phyloP scores from a whole-genome alignment of 2,329 filamentous ascomycete genomes.

The Colletotrichum tofieldiae region DNA sequence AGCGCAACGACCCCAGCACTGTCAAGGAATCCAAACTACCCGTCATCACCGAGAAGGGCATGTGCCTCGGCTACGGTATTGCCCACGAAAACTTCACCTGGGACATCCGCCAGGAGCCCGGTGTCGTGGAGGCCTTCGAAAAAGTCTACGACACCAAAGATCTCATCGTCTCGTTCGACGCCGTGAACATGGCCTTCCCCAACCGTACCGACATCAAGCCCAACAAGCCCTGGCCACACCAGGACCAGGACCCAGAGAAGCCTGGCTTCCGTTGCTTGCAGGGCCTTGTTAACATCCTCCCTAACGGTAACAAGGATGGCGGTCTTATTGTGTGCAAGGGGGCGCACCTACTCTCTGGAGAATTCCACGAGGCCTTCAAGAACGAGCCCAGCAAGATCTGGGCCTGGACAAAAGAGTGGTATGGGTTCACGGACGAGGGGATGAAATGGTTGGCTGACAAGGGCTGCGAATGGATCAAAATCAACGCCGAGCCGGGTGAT shows the following conservation, averaged over 20 bases:
- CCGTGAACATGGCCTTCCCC: conserved; percentile 33
- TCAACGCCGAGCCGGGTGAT: conserved; percentile 54
- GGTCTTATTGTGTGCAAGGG: conserved; percentile 32
- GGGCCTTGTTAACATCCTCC: conserved; percentile 23
- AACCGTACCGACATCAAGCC: conserved; percentile 24
- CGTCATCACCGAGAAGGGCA: conserved; percentile 34
- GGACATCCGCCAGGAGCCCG: conserved; percentile 24
- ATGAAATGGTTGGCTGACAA: conserved; percentile 43
- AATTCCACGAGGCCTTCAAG: conserved; percentile 40
- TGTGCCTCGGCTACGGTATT: conserved; percentile 31
- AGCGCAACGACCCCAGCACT: conserved; percentile 57
- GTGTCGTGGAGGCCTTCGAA: conserved; percentile 27
- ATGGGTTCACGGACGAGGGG: conserved; percentile 40
- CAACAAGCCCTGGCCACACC: conserved; percentile 30
- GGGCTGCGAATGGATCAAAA: conserved; percentile 45
- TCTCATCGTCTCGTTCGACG: conserved; percentile 31
- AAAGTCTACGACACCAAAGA: conserved; percentile 29
- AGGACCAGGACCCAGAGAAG: conserved; percentile 29
- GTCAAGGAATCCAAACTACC: conserved; percentile 48
- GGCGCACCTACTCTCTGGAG: conserved; percentile 37
- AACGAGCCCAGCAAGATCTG: conserved; percentile 43
- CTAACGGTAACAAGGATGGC: conserved; percentile 21
- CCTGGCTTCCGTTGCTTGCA: conserved; percentile 28
- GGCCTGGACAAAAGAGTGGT: conserved; percentile 47
- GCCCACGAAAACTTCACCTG: conserved; percentile 32